phyloP scores from a whole-genome alignment of 2,329 filamentous ascomycete genomes.

The Pseudogymnoascus sp. region DNA sequence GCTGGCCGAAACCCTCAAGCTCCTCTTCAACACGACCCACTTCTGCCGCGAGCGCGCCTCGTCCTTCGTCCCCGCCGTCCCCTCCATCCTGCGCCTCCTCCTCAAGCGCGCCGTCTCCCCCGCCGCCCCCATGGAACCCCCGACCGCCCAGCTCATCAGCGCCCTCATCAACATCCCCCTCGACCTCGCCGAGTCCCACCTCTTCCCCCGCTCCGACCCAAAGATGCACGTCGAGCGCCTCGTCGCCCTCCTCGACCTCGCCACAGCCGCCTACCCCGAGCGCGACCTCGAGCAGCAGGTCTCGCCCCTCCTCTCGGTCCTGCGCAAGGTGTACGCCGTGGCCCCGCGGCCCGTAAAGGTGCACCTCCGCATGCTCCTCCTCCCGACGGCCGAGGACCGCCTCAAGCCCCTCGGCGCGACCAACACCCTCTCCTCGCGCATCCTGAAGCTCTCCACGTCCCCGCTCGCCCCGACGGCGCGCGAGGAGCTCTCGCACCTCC shows the following conservation, averaged over 20 bases:
- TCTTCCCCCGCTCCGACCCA: slow-evolving; percentile 59
- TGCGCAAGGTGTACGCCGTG: slow-evolving; percentile 62
- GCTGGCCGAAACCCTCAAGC: slow-evolving; percentile 72
- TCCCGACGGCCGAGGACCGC: slow-evolving; percentile 72
- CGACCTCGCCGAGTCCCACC: slow-evolving; percentile 36
- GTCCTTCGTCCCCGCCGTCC: slow-evolving; percentile 59
- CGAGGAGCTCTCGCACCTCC: slow-evolving; percentile 64
- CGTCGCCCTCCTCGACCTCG: slow-evolving; percentile 59
- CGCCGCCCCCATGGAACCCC: slow-evolving; percentile 60
- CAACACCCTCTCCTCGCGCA: slow-evolving; percentile 61
- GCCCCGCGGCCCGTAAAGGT: slow-evolving; percentile 55
- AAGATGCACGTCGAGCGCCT: slow-evolving; percentile 55
- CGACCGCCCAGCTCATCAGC: slow-evolving; percentile 67
- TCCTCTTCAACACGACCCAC: slow-evolving; percentile 82
- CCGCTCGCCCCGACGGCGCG: slow-evolving; percentile 63
- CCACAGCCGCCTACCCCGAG: slow-evolving; percentile 55
- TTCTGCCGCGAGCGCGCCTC: slow-evolving; percentile 54
- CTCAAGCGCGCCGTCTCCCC: slow-evolving; percentile 47
- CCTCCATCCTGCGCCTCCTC: slow-evolving; percentile 63
- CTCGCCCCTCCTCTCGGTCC: slow-evolving; percentile 64
- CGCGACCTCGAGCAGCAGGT: slow-evolving; percentile 63
- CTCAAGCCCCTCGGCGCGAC: slow-evolving; percentile 68
- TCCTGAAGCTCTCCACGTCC: slow-evolving; percentile 71
- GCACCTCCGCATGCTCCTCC: slow-evolving; percentile 55
- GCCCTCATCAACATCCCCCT: slow-evolving; percentile 72